Conservation (phyloP, 768 basidiomycete genomes). For the Postia placenta region DNA sequence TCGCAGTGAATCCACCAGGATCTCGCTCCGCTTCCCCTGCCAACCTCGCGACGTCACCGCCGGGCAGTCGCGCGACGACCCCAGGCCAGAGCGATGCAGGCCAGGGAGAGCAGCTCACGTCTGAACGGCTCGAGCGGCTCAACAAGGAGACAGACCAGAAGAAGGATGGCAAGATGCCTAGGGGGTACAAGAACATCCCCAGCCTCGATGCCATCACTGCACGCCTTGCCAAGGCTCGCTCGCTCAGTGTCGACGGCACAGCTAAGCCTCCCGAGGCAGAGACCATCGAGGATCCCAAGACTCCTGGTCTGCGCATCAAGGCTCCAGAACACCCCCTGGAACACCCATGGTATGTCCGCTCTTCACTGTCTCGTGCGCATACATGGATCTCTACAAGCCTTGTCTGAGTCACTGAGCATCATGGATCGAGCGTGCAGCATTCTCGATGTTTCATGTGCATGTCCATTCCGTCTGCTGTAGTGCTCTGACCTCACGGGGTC, state of each 20-base stretch:
- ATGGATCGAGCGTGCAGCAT: no score
- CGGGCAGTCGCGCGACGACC: constrained; percentile 36
- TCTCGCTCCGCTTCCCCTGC: constrained; percentile 68
- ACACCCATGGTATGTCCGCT: constrained; percentile 62
- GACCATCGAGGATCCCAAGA: constrained; percentile 79
- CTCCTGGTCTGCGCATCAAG: constrained; percentile 64
- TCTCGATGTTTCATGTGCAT: no score
- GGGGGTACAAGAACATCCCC: constrained; percentile 88
- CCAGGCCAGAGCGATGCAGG: constrained; percentile 28
- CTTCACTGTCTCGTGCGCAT: no score
- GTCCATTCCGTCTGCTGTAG: no score
- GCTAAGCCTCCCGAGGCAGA: constrained; percentile 70
- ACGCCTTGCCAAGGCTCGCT: constrained; percentile 63
- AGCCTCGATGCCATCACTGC: constrained; percentile 82
- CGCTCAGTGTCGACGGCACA: constrained; percentile 53
- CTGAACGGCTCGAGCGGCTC: constrained; percentile 59
- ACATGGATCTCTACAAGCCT: no score
- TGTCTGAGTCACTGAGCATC: no score
- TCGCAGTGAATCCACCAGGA: constrained; percentile 57
- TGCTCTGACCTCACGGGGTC: no score
- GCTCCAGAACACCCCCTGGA: constrained; percentile 80
- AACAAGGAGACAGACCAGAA: constrained; percentile 41
- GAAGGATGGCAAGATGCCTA: constrained; percentile 36
- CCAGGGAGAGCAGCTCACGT: constrained; percentile 52
- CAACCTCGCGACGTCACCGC: constrained; percentile 39